Conservation (phyloP, 176 grass and related monocot species). For the Oropetium thomaeum region DNA sequence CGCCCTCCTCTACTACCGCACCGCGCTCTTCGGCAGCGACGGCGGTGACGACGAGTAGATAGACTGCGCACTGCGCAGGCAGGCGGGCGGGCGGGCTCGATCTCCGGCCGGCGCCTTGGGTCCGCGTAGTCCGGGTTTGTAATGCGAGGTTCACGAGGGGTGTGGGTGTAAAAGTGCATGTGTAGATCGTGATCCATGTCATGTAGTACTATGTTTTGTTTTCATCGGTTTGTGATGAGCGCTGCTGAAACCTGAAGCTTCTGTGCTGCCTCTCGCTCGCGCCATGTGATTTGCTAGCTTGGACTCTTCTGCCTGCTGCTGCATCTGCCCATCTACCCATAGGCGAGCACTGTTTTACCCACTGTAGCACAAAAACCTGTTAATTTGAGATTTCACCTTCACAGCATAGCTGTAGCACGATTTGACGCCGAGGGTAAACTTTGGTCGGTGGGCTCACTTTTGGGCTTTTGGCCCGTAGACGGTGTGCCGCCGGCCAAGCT, state of each 20-base stretch:
- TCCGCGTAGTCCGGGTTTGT: not conserved
- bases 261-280: slow-evolving; percentile 6
- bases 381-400: too few relatives aligned
- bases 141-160: slow-evolving; percentile 8
- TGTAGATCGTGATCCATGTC: slow-evolving; percentile 24
- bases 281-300: not conserved
- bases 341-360: not conserved
- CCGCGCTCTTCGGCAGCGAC: slow-evolving; percentile 48
- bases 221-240: not conserved
- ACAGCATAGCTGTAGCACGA: not conserved
- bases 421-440: too few relatives aligned
- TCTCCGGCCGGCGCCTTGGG: not conserved
- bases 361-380: too few relatives aligned
- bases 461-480: not conserved
- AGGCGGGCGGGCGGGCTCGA: not conserved
- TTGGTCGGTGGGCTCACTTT: not conserved
- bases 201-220: not conserved
- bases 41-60: slow-evolving; percentile 40
- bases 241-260: slow-evolving; percentile 48
- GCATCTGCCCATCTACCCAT: not conserved
- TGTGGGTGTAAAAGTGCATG: slow-evolving; percentile 11
- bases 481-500: not conserved
- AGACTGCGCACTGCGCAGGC: not conserved
- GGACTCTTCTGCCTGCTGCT: not conserved
- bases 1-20: slow-evolving; percentile 66